phyloP scores from a whole-genome alignment of 306 rosid genomes.

The Pterocarpus macrocarpus region DNA sequence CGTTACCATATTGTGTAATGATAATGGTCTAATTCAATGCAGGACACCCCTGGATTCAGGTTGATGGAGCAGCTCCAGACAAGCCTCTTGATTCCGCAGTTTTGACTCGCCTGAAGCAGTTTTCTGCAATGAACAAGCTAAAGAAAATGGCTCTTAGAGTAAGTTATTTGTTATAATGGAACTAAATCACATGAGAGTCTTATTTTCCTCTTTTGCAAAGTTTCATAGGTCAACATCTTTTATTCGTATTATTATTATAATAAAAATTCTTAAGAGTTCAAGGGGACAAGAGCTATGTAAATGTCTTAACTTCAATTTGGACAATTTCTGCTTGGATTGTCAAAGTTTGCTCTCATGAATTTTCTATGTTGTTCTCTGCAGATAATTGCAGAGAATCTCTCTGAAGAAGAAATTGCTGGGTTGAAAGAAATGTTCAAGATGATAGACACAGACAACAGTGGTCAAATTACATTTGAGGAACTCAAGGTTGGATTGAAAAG shows the following conservation, averaged over 20 bases:
- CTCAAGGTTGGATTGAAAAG: constrained; percentile 78
- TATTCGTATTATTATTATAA: not conserved
- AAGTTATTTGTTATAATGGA: constrained; percentile 43
- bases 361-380: constrained; percentile 44
- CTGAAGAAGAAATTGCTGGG: constrained; percentile 92
- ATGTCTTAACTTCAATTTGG: not conserved
- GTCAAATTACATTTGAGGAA: constrained; percentile 89
- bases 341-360: constrained; percentile 27
- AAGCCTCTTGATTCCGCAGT: constrained; percentile 92
- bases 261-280: not conserved
- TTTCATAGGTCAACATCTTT: not conserved
- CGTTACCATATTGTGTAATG: constrained; percentile 9
- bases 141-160: constrained; percentile 97
- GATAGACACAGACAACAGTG: constrained; percentile 85
- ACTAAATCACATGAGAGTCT: not conserved
- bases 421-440: constrained; percentile 84
- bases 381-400: constrained; percentile 88
- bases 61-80: constrained; percentile 88
- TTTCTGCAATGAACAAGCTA: constrained; percentile 87
- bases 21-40: constrained; percentile 48
- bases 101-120: constrained; percentile 85
- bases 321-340: constrained; percentile 18
- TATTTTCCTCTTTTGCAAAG: not conserved
- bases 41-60: constrained; percentile 96
- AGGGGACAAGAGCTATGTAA: not conserved